A percentile compares a stretch with the other conserved stretches of the same genome.
Evolutionary conservation across 73 alveolate species (phyloP).

Genomic region (Paraurostyla sp.): DNA sequence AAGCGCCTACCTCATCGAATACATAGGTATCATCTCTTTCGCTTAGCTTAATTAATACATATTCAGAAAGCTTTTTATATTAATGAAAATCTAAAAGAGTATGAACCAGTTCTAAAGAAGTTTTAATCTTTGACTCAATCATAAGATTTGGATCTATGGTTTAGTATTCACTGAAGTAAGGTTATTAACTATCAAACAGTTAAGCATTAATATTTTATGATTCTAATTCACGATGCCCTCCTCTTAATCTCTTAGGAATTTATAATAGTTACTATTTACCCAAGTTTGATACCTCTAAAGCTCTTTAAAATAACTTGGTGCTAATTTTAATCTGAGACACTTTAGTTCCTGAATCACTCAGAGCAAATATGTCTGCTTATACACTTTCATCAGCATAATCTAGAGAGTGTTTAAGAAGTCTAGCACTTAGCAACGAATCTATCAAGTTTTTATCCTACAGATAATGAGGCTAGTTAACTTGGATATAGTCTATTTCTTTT

Average conservation of each 20-base stretch:
- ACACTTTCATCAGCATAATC: background rate
- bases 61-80: conserved; percentile 34
- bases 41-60: conserved; percentile 5
- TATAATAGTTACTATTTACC: background rate
- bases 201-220: background rate
- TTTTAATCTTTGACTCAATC: background rate
- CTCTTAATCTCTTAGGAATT: background rate
- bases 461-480: background rate
- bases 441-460: background rate
- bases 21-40: background rate
- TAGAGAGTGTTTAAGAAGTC: background rate
- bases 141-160: background rate
- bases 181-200: background rate
- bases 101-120: background rate
- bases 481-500: background rate
- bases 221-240: background rate
- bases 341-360: background rate
- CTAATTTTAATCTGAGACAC: background rate
- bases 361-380: background rate
- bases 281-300: background rate
- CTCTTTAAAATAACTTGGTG: background rate
- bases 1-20: conserved; percentile 17
- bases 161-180: too few relatives aligned
- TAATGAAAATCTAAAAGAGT: background rate
- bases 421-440: background rate